Percentiles rank a stretch among this genome's conserved stretches.
These are phyloP conservation scores for Phytopythium montanum DNA, from an alignment of 352 stramenopile species.

Conservation along the genomic window DNA sequence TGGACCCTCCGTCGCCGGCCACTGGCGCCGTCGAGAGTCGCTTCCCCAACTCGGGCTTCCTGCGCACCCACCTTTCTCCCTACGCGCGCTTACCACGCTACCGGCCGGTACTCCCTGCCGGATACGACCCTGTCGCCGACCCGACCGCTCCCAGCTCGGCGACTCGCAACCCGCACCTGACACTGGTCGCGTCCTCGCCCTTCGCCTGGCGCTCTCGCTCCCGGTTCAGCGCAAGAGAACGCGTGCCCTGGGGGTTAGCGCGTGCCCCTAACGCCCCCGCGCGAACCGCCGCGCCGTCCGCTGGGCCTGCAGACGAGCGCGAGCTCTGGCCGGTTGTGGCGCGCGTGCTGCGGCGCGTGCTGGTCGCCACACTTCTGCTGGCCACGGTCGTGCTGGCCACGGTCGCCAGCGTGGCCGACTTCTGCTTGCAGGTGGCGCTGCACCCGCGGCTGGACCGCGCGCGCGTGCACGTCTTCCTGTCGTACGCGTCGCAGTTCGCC, in stretches of 20 bases:
- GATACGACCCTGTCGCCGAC: slow-evolving; percentile 42
- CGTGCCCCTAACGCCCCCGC: slow-evolving; percentile 1
- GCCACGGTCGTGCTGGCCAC: slow-evolving; percentile 47
- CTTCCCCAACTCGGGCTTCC: slow-evolving; percentile 30
- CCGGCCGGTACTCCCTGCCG: slow-evolving; percentile 50
- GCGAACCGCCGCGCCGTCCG: slow-evolving; percentile 6
- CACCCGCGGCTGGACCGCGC: slow-evolving; percentile 61
- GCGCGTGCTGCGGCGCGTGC: slow-evolving; percentile 15
- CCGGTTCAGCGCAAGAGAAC: background rate
- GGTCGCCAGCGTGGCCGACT: slow-evolving; percentile 63
- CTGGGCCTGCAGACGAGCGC: slow-evolving; percentile 8
- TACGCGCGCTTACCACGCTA: slow-evolving; percentile 48
- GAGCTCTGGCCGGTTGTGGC: slow-evolving; percentile 13
- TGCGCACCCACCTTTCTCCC: slow-evolving; percentile 14
- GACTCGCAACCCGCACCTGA: slow-evolving; percentile 28
- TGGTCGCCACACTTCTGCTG: slow-evolving; percentile 41
- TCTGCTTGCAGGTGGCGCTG: slow-evolving; percentile 68
- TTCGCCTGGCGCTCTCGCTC: slow-evolving; percentile 4
- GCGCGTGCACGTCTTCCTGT: slow-evolving; percentile 65
- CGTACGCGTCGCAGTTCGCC: slow-evolving; percentile 61
- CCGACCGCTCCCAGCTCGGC: background rate
- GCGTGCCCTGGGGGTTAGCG: background rate
- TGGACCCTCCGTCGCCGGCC: slow-evolving; percentile 20
- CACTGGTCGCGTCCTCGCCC: slow-evolving; percentile 22
- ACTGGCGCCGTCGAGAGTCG: background rate